Base-by-base conservation (phyloP, 805 yeast species). In the Metschnikowia noctiluminum region DNA sequence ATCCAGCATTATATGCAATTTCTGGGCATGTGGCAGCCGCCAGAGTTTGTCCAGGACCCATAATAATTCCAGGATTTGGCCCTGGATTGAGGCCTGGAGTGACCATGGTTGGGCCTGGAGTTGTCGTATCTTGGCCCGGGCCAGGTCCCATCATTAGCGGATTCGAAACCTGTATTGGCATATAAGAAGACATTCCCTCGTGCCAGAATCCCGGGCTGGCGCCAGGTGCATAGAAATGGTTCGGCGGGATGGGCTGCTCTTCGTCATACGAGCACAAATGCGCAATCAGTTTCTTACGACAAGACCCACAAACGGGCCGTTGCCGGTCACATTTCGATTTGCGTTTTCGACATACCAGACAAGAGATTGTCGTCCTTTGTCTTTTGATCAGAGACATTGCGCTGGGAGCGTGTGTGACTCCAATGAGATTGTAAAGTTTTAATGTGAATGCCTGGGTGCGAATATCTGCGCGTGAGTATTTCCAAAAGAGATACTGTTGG, bases 281-380 rank as follows among this genome's bases (percentile, higher is more conserved):
- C 27, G 76, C 74, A 34, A 73, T 68, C 42, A 73, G 69, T 54
- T 71, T 73, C 62, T 68, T 66, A 46, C 61, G 61, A 54, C 78
- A 73, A 15, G 70, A 55, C 13, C 78, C 77, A 56, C 78, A 73
- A 8, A 71, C 64, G 9, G 78, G 77, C 48, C 64, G 63, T 9
- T 63, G 67, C 37, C 76, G 56, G 57, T 73, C 78, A 61, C 78
- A 73, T 49, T 65, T 66, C 42, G 71, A 64, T 56, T 73, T 73
- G 37, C 77, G 57, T 52, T 70, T 70, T 28, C 78, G 66, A 53
- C 78, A 73, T 15, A 73, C 74, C 43, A 71, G 68, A 51, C 78
- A 73, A 34, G 74, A 69, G 7, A 76, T 68, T 16, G 75, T 74
- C n/a, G 69, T 57, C 42, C 77, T 58, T 53, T 65, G 66, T 43